Evolutionary conservation across 2,329 filamentous ascomycete species (phyloP), one percentile per base, ranked within the genome.

Genomic region (Seiridium cupressi): DNA sequence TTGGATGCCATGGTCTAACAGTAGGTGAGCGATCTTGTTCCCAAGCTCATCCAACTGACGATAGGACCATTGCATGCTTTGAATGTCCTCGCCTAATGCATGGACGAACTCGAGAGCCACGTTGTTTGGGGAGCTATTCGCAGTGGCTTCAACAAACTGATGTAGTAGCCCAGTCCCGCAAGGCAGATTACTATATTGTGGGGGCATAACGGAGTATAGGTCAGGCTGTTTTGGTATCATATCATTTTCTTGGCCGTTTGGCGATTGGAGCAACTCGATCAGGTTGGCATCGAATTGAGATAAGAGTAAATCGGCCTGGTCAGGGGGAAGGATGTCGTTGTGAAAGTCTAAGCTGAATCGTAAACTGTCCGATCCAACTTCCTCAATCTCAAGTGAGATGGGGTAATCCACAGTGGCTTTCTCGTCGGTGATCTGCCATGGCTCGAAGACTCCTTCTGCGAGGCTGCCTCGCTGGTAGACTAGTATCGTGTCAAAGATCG

Each of bases 401-500:
- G 89, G 80, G 72, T 94, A 97, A 66, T 96, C 91, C 2, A 91
- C 85, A 1, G 81, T 84, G 5, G 90, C 89, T 55, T 84, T 78
- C 61, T 96, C 92, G 13, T 85, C 77, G 1, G 85, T 63, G 0
- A 90, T 64, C 5, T 77, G 77, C 89, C 91, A 96, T 0, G 80
- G 75, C 3, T 69, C 48, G 4, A 38, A 42, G 1, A 71, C 59
- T 13, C 62, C 53, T 42, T 5, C 7, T 8, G 11, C 36, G n/a
- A 7, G 4, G 11, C 11, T 35, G 3, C 35, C 7, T 59, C 51
- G 91, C 69, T 97, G 93, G 68, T 93, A 94, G 0, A 92, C 89
- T 61, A 97, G 86, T 1, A 97, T 79, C 0, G 92, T 94, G 69
- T 97, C 93, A 66, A 97, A 97, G 0, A 95, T 79, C 0, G 83